Base-by-base conservation (phyloP, 805 yeast species). In the Zygoascus ofunaensis region DNA sequence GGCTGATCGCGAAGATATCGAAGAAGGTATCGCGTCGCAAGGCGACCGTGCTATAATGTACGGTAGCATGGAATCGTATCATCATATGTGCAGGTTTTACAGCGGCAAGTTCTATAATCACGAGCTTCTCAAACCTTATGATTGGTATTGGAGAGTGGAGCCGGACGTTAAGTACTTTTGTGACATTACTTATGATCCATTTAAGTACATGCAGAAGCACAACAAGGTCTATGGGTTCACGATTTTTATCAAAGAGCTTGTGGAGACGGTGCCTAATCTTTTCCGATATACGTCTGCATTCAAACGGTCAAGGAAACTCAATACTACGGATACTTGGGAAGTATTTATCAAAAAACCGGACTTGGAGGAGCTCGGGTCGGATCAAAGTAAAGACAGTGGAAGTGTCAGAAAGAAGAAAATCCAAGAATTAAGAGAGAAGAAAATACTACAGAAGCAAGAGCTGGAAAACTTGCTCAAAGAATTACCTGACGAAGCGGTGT, bases 121-220 rank as follows among this genome's bases (percentile, higher is more conserved):
- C 61, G 83, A 82, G 4, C 58, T 85, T 49, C 80, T 90, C 36
- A 63, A 63, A 41, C 72, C 77, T 48, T 72, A 78, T 45, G 87
- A 87, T 49, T 90, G 95, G 94, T 90, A 87, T 64, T 89, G 97
- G 96, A 72, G 97, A 45, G 87, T 92, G 10, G 98, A 92, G 62
- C 97, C 97, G 2, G 82, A 82, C 51, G 92, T 90, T 34, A 80
- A 84, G 52, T 87, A 86, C 58, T 87, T 72, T 60, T 90, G 98
- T 64, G 97, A 90, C 61, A 63, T 87, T 44, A 82, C 95, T 0
- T 87, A 89, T 63, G 97, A 90, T 63, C 95, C 96, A 12, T 92
- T 90, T 57, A 53, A 72, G 14, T 86, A 82, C 55, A 87, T 90
- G 97, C 74, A 74, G 41, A 69, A 67, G 40, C 56, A 59, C 47